phyloP scores from a whole-genome alignment of 352 stramenopile species.

The Pilasporangium apinafurcum region DNA sequence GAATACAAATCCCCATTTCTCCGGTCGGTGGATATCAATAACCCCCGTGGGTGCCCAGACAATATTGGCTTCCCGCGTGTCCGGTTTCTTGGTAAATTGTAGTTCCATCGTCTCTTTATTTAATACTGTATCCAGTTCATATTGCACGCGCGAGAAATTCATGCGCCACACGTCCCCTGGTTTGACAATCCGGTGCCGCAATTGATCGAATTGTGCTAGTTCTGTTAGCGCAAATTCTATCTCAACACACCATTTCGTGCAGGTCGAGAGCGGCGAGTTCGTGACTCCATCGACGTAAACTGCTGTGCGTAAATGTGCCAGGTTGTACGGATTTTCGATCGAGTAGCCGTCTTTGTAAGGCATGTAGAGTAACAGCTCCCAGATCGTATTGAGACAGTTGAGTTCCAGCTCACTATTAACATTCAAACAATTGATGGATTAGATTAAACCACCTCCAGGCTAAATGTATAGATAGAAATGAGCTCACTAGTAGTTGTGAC shows the following conservation, averaged over 20 bases:
- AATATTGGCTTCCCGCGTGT: constrained; percentile 58
- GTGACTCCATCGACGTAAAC: constrained; percentile 60
- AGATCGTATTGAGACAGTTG: constrained; percentile 90
- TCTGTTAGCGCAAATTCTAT: constrained; percentile 67
- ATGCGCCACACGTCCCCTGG: constrained; percentile 74
- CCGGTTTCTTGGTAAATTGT: constrained; percentile 41
- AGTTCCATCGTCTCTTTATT: constrained; percentile 39
- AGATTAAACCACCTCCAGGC: neutral
- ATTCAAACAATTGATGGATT: neutral
- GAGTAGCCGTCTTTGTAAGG: constrained; percentile 86
- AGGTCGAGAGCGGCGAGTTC: constrained; percentile 56
- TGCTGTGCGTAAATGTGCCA: constrained; percentile 35
- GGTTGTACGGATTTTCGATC: constrained; percentile 72
- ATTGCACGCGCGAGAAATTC: constrained; percentile 89
- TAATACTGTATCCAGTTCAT: constrained; percentile 39
- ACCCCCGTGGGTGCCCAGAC: constrained; percentile 69
- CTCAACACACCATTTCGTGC: constrained; percentile 81
- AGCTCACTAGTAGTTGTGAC: constrained; percentile 84
- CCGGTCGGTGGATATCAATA: constrained; percentile 70
- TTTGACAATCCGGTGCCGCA: constrained; percentile 17
- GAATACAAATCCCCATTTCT: constrained; percentile 67
- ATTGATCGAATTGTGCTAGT: constrained; percentile 50
- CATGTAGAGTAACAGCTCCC: constrained; percentile 85
- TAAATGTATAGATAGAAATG: neutral
- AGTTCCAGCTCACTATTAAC: constrained; percentile 80